These are phyloP conservation scores for Neurospora pannonica DNA, from an alignment of 495 filamentous ascomycete genomes.

Conservation along the genomic window DNA sequence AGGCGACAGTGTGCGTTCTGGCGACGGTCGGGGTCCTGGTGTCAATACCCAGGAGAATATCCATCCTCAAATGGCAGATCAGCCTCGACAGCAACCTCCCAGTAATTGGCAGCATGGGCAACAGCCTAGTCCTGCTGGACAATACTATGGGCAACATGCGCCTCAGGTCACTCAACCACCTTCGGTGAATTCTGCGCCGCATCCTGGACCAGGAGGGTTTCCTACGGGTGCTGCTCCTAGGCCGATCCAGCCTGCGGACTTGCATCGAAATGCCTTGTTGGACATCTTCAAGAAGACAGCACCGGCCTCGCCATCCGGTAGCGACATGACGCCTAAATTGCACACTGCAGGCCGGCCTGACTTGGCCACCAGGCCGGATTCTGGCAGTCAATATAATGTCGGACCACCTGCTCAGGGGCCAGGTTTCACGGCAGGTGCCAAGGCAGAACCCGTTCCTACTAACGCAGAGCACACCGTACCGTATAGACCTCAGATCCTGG, in stretches of 20 bases:
- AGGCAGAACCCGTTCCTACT: constrained; percentile 22
- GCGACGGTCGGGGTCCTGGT: constrained; percentile 7
- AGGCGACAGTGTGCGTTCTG: constrained; percentile 10
- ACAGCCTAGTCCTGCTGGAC: constrained; percentile 10
- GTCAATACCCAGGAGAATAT: constrained; percentile 5
- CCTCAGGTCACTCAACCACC: constrained; percentile 2
- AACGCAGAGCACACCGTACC: constrained; percentile 33
- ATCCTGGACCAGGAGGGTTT: background rate
- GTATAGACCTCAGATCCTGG: constrained; percentile 32
- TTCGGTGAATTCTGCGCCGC: background rate
- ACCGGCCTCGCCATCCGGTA: constrained; percentile 14
- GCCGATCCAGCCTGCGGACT: constrained; percentile 27
- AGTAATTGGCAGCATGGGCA: constrained; percentile 9
- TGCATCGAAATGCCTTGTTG: constrained; percentile 36
- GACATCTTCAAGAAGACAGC: constrained; percentile 40
- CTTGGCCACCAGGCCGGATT: constrained; percentile 9
- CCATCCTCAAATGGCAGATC: constrained; percentile 2
- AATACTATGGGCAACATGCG: constrained; percentile 14
- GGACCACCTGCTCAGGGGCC: constrained; percentile 19
- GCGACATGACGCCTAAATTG: constrained; percentile 7
- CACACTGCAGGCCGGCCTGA: constrained; percentile 6
- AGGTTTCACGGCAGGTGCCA: constrained; percentile 17
- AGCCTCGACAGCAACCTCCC: constrained; percentile 12
- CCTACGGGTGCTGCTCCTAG: constrained; percentile 7
- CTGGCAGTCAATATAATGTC: constrained; percentile 5